Evolutionary conservation across 768 basidiomycete species (phyloP).

Genomic region (Chalciporus pseudorubinellus): DNA sequence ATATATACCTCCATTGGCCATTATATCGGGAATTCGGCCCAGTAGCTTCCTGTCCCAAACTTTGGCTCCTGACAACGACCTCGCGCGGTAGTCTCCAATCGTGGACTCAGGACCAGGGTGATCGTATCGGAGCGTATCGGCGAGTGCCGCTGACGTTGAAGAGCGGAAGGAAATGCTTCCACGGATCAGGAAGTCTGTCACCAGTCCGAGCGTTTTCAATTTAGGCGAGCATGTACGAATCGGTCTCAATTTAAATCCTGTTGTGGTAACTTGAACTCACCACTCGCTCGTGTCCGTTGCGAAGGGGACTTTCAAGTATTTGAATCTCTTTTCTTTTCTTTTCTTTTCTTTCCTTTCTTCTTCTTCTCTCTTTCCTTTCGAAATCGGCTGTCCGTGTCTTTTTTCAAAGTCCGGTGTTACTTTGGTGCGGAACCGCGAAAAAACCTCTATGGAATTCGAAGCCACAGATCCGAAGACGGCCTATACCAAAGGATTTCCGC

Average conservation of each 20-base stretch:
- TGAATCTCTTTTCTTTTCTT: not conserved
- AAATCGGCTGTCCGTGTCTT: not conserved
- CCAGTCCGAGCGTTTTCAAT: not conserved
- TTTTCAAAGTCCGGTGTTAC: not conserved
- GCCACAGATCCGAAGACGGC: constrained; percentile 10
- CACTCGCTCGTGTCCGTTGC: not conserved
- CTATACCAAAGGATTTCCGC: constrained; percentile 4
- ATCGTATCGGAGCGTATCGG: constrained; percentile 10
- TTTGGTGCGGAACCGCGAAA: constrained; percentile 16
- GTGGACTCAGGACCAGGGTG: not conserved
- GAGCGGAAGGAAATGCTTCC: constrained; percentile 6
- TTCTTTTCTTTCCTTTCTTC: not conserved
- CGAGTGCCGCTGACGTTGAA: constrained; percentile 14
- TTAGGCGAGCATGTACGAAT: constrained; percentile 1
- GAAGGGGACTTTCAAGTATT: not conserved
- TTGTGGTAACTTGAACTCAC: constrained; percentile 7
- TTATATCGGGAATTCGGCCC: not conserved
- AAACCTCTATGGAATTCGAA: constrained; percentile 9
- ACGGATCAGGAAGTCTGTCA: constrained; percentile 24
- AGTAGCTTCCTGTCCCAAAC: not conserved
- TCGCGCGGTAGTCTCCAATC: not conserved
- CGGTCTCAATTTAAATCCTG: not conserved
- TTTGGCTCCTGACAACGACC: not conserved
- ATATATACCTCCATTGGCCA: not conserved
- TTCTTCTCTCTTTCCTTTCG: not conserved